Evolutionary conservation across 805 yeast species (phyloP), one percentile per base, ranked within the genome.

Genomic region (Kluyveromyces wickerhamii): DNA sequence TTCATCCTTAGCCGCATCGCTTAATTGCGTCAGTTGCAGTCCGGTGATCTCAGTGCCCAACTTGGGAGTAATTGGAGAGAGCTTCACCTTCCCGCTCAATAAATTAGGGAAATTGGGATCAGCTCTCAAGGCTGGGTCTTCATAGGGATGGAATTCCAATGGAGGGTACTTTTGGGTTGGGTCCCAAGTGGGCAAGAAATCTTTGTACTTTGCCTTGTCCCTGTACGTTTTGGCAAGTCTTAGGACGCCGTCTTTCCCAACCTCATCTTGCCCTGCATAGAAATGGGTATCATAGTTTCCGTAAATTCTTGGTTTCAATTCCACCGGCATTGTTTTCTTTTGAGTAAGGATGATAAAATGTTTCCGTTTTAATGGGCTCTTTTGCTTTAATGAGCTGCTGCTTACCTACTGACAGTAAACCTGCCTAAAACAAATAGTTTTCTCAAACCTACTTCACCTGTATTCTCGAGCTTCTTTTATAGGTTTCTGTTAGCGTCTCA

Each of bases 11-110:
- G 71, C 85, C 13, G 60, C 57, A 31, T 65, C 67, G 35, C 66
- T 53, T 41, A 80, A 66, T 27, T 64, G 54, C 14, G 79, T 70
- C 35, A 79, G 62, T 49, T 78, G 85, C 29, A 80, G 50, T 23
- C 79, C 80, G 19, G 57, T 57, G 29, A 82, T 60, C 42, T 75
- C 84, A 13, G 77, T 63, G 14, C 92, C 94, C 34, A 83, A 63
- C 49, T 73, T 79, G 20, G 92, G 89, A 2, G 84, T 73, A 24
- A 81, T 54, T 42, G 69, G 70, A 30, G 52, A 51, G 17, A 52
- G 39, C 16, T 45, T 47, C 15, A 56, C 53, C 21, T 54, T 41
- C 36, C 41, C 39, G 2, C 39, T 44, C n/a, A 50, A 34, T n/a
- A 51, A 27, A 20, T 48, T 46, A 12, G 45, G 38, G 21, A 47